Conservation (phyloP, 768 basidiomycete species). For the Amanita pseudoporphyria region DNA sequence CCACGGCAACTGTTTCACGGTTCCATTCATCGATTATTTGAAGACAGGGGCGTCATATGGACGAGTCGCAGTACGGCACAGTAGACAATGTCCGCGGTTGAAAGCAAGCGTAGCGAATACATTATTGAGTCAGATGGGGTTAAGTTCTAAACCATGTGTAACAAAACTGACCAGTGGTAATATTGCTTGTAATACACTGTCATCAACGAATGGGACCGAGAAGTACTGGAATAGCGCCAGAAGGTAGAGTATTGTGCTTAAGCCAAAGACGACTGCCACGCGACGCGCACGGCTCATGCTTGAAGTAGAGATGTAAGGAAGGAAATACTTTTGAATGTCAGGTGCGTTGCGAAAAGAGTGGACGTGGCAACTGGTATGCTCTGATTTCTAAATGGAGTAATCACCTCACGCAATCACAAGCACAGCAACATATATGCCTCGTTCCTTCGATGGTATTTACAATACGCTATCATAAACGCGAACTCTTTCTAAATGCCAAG, state of each 20-base stretch:
- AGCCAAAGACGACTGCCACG: slow-evolving; percentile 34
- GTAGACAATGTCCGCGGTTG: background rate
- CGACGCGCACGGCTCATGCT: slow-evolving; percentile 56
- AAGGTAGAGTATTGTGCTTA: slow-evolving; percentile 41
- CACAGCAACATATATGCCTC: background rate
- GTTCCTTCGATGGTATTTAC: too few species aligned
- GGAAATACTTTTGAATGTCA: background rate
- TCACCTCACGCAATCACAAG: background rate
- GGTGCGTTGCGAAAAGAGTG: too few species aligned
- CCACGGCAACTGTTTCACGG: slow-evolving; percentile 56
- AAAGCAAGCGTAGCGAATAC: background rate
- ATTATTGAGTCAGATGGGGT: background rate
- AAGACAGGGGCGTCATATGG: background rate
- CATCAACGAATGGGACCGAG: slow-evolving; percentile 43
- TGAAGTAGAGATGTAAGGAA: background rate
- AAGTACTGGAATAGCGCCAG: slow-evolving; percentile 46
- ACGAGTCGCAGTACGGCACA: background rate
- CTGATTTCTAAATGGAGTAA: background rate
- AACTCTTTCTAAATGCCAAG: too few species aligned
- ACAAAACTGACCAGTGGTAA: slow-evolving; percentile 46
- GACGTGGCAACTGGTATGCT: background rate
- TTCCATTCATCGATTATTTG: background rate
- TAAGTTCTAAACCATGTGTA: background rate
- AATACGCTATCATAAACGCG: background rate
- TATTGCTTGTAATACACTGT: slow-evolving; percentile 35